Evolutionary conservation across 208 protist genomes (phyloP), one percentile per base, ranked within the genome.

Genomic region (Trypanosoma brucei): DNA sequence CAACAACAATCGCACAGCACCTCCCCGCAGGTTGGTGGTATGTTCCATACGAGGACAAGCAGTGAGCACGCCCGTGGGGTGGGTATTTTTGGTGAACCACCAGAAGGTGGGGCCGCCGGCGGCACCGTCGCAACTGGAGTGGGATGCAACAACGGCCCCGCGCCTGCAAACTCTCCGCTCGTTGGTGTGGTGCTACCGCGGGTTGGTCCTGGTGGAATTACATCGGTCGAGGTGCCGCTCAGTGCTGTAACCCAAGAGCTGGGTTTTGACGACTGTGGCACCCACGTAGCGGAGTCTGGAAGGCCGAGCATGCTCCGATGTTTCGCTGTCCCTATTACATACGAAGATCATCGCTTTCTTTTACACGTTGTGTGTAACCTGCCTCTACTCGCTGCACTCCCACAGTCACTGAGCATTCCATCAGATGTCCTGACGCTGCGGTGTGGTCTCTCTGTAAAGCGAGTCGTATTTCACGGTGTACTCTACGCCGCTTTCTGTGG

Each of bases 341-440:
- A 91, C 72, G 83, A 89, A 45, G 87, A 93, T 55, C 62, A 79
- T 1, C 78, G 77, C 31, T 88, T 93, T 59, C 51, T 72, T 34
- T 55, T 91, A 30, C 71, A 73, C 8, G 54, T 93, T 14, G 61
- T 62, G 52, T 87, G 78, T 68, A 73, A 76, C 53, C 35, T 93
- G 36, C 87, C 87, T 2, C 56, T 93, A 7, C 39, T 80, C 3
- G 56, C 66, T 5, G 58, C 82, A 22, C 64, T 93, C 5, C 87
- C 87, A 4, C 35, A 59, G 39, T 44, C 45, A 11, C 64, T 88
- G 31, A 66, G 53, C 38, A 81, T 93, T 40, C 83, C 83, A 13
- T 52, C 72, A 11, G 87, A 93, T 51, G 77, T 88, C 22, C 68
- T 91, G n/a, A 81, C 73, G 37, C 61, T 91, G 31, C 78, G 83